Evolutionary conservation across 1,284 basidiomycete species (phyloP), one percentile per base, ranked within the genome.

Genomic region (Phellinidium pouzarii): DNA sequence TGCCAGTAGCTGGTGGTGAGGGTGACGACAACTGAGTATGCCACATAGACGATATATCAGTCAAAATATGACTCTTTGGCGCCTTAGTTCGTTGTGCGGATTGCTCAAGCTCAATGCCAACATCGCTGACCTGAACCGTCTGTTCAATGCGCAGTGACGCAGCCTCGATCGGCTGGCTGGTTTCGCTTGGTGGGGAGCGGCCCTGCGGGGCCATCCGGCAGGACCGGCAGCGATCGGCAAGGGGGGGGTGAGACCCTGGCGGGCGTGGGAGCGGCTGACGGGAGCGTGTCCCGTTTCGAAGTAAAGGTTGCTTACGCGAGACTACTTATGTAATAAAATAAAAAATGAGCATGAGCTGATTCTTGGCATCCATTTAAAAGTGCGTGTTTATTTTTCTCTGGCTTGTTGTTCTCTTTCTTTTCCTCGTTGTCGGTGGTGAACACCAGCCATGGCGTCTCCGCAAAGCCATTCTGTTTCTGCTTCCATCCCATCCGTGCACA

Each of bases 141-240:
- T 29, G 46, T 23, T 48, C 52, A 31, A 29, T 20, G 19, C 36
- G 40, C 14, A 12, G n/a, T 5, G 36, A 12, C n/a, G 27, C 14
- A 25, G 41, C 26, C 14, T 4, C n/a, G 4, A 2, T 6, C 26
- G 11, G 11, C n/a, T 14, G 40, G 29, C 7, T 17, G 29, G 6
- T 54, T 31, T 9, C 49, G 43, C 31, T 50, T 54, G 38, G 53
- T 26, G 20, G 50, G 17, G 2, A 50, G n/a, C n/a, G n/a, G n/a
- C n/a, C n/a, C n/a, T n/a, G n/a, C n/a, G n/a, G n/a, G n/a, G n/a
- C n/a, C n/a, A n/a, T n/a, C n/a, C n/a, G n/a, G n/a, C n/a, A n/a
- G n/a, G n/a, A n/a, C n/a, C n/a, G n/a, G n/a, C n/a, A n/a, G n/a
- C n/a, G n/a, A n/a, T n/a, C n/a, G n/a, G n/a, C n/a, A n/a, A n/a